Conservation (phyloP, 345 rosid genomes). For the Moricandia arvensis region DNA sequence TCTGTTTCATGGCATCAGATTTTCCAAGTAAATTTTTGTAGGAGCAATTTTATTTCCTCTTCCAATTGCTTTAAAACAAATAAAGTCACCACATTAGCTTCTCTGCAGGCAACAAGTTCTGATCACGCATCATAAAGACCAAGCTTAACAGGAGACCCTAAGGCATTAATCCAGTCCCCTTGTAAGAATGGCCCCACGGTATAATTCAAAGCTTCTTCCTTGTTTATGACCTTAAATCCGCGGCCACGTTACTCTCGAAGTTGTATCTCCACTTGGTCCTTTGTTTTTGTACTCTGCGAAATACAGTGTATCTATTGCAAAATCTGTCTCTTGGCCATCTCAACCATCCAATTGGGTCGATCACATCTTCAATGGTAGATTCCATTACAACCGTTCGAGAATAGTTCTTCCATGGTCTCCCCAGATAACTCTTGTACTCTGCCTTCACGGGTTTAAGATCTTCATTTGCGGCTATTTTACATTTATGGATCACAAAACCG, state of each 20-base stretch:
- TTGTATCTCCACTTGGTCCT: slow-evolving; percentile 54
- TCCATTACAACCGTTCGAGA: slow-evolving; percentile 75
- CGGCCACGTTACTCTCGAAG: slow-evolving; percentile 64
- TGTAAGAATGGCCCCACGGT: slow-evolving; percentile 57
- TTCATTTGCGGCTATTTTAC: neutral
- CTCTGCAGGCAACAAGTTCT: neutral
- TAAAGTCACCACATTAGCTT: neutral
- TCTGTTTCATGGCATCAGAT: neutral
- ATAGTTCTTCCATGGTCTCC: slow-evolving; percentile 72
- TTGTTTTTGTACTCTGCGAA: slow-evolving; percentile 68
- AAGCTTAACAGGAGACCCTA: slow-evolving; percentile 39
- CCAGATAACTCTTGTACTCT: slow-evolving; percentile 58
- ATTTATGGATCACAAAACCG: neutral
- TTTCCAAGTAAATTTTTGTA: neutral
- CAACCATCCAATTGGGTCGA: slow-evolving; percentile 70
- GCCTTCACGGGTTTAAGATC: slow-evolving; percentile 30
- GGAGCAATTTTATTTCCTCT: neutral
- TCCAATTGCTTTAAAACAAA: neutral
- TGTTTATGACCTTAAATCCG: slow-evolving; percentile 55
- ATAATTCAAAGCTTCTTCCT: slow-evolving; percentile 50
- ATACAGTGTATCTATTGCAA: slow-evolving; percentile 49
- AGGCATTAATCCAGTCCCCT: slow-evolving; percentile 51
- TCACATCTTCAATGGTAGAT: slow-evolving; percentile 56
- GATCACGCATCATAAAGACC: slow-evolving; percentile 37
- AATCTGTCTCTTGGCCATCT: slow-evolving; percentile 52